These are phyloP conservation scores for Corynespora cassiicola DNA, from an alignment of 2,329 filamentous ascomycete species.

Conservation along the genomic window DNA sequence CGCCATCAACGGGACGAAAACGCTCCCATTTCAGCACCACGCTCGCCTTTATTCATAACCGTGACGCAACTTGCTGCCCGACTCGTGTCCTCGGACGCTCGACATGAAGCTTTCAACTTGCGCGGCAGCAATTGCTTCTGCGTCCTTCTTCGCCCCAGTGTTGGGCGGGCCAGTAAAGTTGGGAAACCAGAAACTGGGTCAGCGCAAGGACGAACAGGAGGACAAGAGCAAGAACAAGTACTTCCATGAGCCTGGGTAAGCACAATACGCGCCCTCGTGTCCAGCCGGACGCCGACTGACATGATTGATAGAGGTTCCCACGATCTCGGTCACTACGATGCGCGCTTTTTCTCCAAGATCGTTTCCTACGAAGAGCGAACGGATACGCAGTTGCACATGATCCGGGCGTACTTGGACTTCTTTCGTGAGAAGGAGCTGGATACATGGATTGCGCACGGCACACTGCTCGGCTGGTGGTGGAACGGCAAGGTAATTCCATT, in stretches of 20 bases:
- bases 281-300: not conserved
- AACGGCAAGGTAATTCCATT: conserved; percentile 63
- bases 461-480: conserved; percentile 89
- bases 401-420: conserved; percentile 75
- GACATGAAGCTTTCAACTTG: conserved; percentile 36
- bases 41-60: no score
- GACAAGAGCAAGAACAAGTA: conserved; percentile 38
- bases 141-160: conserved; percentile 23
- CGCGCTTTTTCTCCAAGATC: conserved; percentile 69
- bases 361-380: conserved; percentile 71
- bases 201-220: conserved; percentile 8
- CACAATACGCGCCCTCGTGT: no score
- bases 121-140: conserved; percentile 23
- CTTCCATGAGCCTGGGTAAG: conserved; percentile 48
- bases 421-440: conserved; percentile 71
- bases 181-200: conserved; percentile 2
- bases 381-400: conserved; percentile 71
- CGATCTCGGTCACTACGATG: conserved; percentile 79
- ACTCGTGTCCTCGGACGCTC: not conserved
- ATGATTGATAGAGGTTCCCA: conserved; percentile 42
- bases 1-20: no score
- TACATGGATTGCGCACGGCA: conserved; percentile 88
- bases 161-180: conserved; percentile 26
- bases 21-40: no score
- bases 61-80: no score